Conservation (phyloP, 306 rosid species). For the Medicago arabica region DNA sequence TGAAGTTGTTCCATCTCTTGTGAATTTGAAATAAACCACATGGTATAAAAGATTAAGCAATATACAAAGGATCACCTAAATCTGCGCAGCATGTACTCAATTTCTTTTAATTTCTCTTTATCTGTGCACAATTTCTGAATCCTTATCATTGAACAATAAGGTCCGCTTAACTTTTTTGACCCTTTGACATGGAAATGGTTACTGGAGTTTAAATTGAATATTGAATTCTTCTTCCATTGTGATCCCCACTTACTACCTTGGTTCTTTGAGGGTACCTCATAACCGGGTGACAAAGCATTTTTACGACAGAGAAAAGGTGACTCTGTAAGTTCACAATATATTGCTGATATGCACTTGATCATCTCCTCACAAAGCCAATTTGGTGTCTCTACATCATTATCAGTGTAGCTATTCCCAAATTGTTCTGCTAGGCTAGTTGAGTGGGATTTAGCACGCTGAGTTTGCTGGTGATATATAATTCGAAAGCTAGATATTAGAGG, state of each 20-base stretch:
- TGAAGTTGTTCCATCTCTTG: conserved; percentile 4
- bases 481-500: conserved; percentile 42
- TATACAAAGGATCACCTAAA: conserved; percentile 62
- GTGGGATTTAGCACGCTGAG: conserved; percentile 55
- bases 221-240: conserved; percentile 52
- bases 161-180: conserved; percentile 64
- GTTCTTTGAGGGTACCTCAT: conserved; percentile 60
- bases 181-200: conserved; percentile 63
- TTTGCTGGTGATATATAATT: conserved; percentile 60
- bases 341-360: conserved; percentile 75
- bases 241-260: conserved; percentile 61
- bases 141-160: conserved; percentile 77
- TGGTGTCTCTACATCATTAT: conserved; percentile 65
- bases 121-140: conserved; percentile 70
- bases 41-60: conserved; percentile 8
- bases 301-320: conserved; percentile 59
- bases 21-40: conserved; percentile 8
- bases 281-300: conserved; percentile 56
- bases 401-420: conserved; percentile 52
- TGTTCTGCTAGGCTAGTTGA: conserved; percentile 65
- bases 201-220: conserved; percentile 63
- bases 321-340: conserved; percentile 83
- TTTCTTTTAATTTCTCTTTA: conserved; percentile 62
- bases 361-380: conserved; percentile 91
- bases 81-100: conserved; percentile 73